Conservation (phyloP, 2,329 filamentous ascomycete genomes). For the Botrytis fragariae region DNA sequence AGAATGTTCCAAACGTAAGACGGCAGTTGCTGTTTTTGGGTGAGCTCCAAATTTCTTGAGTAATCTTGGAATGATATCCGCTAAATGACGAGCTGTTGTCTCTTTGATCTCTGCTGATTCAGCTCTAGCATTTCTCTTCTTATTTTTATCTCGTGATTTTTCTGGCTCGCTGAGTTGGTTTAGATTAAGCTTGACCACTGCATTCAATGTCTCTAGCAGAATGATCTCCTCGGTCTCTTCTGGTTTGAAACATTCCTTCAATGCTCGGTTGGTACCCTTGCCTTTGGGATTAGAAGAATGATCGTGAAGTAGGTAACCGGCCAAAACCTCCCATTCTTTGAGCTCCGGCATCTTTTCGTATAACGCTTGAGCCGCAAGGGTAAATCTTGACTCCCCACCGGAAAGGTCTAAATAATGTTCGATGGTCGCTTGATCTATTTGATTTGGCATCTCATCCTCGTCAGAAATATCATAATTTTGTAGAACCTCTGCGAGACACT, state of each 20-base stretch:
- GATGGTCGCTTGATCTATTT: conserved; percentile 43
- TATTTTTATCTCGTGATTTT: conserved; percentile 54
- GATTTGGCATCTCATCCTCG: conserved; percentile 53
- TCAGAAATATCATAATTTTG: conserved; percentile 75
- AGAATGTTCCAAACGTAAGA: conserved; percentile 80
- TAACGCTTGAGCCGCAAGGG: conserved; percentile 79
- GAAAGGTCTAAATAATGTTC: conserved; percentile 55
- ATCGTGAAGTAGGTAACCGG: conserved; percentile 89
- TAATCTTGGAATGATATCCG: conserved; percentile 75
- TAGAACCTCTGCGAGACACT: conserved; percentile 82
- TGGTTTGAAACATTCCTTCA: conserved; percentile 35
- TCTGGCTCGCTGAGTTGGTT: conserved; percentile 64
- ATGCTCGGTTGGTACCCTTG: conserved; percentile 59
- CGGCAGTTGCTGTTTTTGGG: conserved; percentile 79
- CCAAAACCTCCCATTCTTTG: conserved; percentile 81
- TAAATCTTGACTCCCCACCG: conserved; percentile 75
- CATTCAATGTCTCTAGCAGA: conserved; percentile 81
- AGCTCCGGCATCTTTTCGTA: conserved; percentile 81
- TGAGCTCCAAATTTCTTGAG: conserved; percentile 92
- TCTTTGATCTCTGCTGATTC: conserved; percentile 70
- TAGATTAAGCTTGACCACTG: conserved; percentile 74
- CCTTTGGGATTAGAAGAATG: conserved; percentile 68
- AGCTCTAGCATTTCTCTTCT: conserved; percentile 51
- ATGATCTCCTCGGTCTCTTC: conserved; percentile 68
- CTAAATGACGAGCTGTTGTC: conserved; percentile 73